Evolutionary conservation across 441 rosid genomes (phyloP).

Genomic region (Adansonia rubrostipa): DNA sequence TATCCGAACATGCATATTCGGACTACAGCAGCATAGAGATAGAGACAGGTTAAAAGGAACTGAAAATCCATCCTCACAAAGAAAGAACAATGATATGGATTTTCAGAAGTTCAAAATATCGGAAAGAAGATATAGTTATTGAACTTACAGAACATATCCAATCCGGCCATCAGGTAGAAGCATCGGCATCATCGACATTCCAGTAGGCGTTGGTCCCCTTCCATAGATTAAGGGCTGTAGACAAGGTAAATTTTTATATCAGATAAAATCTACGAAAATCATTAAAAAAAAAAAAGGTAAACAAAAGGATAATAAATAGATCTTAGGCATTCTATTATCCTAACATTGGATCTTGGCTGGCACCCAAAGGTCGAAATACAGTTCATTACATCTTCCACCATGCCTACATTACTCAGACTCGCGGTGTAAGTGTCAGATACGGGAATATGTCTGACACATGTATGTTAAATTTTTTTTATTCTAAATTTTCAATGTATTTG

Average conservation of each 20-base stretch:
- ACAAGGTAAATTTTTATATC: neutral
- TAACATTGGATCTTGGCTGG: neutral
- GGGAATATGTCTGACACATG: no score
- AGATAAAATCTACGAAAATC: neutral
- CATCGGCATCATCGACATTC: constrained; percentile 98
- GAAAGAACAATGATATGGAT: neutral
- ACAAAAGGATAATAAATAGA: neutral
- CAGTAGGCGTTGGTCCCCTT: constrained; percentile 70
- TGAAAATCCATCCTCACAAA: no score
- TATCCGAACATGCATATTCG: no score
- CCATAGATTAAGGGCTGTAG: constrained; percentile 87
- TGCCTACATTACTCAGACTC: no score
- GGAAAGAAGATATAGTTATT: neutral
- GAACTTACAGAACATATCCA: constrained; percentile 89
- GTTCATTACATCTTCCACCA: neutral
- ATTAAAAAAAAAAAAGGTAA: neutral
- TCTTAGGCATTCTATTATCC: neutral
- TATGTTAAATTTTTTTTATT: no score
- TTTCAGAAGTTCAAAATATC: neutral
- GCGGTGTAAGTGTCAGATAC: no score
- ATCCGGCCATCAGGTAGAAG: constrained; percentile 93
- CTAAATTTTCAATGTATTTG: no score
- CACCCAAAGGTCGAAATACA: neutral
- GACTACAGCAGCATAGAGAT: no score
- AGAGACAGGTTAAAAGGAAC: neutral